Conservation (phyloP, 768 basidiomycete genomes). For the Amanita fuliginea region DNA sequence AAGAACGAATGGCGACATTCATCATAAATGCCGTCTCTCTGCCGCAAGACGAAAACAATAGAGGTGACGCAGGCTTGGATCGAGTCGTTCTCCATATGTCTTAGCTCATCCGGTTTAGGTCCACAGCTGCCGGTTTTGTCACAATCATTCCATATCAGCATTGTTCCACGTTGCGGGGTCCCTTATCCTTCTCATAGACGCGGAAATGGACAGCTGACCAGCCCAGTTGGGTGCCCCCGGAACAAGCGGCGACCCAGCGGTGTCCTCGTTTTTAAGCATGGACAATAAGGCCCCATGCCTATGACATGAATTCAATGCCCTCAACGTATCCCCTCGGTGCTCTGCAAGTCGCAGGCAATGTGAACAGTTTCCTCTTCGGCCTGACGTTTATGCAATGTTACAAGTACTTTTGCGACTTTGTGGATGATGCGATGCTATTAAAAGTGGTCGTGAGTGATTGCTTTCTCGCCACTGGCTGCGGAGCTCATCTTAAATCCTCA, state of each 20-base stretch:
- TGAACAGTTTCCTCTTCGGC: not conserved
- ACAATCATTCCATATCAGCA: not conserved
- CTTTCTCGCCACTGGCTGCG: not conserved
- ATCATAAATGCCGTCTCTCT: too few species aligned
- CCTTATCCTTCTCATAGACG: not conserved
- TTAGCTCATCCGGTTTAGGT: too few species aligned
- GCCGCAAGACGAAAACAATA: too few species aligned
- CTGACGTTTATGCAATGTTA: constrained; percentile 1
- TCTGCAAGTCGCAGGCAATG: not conserved
- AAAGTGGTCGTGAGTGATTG: not conserved
- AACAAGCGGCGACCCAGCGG: not conserved
- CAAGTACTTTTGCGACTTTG: not conserved
- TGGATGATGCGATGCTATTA: not conserved
- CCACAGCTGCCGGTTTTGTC: not conserved
- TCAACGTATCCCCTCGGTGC: not conserved
- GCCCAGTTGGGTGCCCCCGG: not conserved
- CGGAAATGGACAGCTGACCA: not conserved
- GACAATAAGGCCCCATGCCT: not conserved
- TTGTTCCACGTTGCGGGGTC: not conserved
- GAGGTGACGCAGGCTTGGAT: too few species aligned
- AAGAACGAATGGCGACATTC: too few species aligned
- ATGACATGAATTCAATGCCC: not conserved
- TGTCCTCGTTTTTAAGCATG: not conserved
- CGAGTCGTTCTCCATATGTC: too few species aligned
- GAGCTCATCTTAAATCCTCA: not conserved